Percentiles rank a stretch among this genome's conserved stretches.
phyloP scores from a whole-genome alignment of 805 yeast species.

The Torulaspora indica region DNA sequence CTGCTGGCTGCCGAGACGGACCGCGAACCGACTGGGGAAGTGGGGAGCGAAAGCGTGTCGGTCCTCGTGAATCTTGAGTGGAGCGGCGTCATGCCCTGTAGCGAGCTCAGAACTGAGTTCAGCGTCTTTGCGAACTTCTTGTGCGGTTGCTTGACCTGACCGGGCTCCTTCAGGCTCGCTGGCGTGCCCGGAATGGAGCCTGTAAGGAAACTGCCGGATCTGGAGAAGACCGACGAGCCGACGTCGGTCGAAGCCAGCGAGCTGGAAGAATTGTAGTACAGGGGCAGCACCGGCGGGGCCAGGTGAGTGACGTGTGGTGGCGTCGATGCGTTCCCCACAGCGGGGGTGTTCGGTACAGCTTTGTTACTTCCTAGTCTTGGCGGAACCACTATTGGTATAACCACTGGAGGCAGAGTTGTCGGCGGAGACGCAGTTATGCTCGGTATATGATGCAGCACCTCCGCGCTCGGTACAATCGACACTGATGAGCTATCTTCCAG shows the following conservation, averaged over 20 bases:
- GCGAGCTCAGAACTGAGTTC: conserved; percentile 18
- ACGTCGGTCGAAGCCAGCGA: conserved; percentile 20
- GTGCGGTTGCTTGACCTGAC: conserved; percentile 6
- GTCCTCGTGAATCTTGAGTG: conserved; percentile 10
- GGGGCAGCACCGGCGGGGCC: conserved; percentile 14
- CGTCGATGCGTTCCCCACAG: not conserved
- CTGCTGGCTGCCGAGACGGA: conserved; percentile 22
- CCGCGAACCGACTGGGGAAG: conserved; percentile 16
- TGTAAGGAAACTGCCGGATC: conserved; percentile 6
- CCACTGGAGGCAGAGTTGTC: conserved; percentile 5
- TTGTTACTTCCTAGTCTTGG: not conserved
- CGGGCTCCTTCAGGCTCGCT: conserved; percentile 7
- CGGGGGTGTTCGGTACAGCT: not conserved
- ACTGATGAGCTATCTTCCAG: not conserved
- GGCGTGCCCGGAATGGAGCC: conserved; percentile 12
- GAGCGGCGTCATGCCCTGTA: conserved; percentile 22
- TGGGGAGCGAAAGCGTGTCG: conserved; percentile 14
- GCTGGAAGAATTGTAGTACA: conserved; percentile 14
- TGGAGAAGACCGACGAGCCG: conserved; percentile 18
- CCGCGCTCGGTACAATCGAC: not conserved
- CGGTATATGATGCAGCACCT: not conserved
- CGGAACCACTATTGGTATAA: conserved; percentile 12
- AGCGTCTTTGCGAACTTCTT: conserved; percentile 17
- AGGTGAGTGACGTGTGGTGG: conserved; percentile 4
- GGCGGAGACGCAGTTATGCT: not conserved